Evolutionary conservation across 202 grass and related monocot genomes (phyloP).

Genomic region (Elaeis oleifera): DNA sequence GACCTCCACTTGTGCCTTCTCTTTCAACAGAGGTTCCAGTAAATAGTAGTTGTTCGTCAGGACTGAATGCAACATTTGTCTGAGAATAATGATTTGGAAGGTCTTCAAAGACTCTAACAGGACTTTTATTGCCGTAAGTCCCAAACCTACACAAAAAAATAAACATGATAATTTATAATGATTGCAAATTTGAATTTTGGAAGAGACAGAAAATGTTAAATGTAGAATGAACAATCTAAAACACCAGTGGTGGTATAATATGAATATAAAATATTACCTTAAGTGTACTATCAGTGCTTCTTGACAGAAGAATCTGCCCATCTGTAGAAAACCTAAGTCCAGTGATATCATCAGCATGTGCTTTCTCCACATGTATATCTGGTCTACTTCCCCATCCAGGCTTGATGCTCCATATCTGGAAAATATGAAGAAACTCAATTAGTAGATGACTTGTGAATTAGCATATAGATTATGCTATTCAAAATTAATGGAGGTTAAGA

Average conservation of each 20-base stretch:
- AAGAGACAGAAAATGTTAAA: neutral
- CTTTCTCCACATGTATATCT: constrained; percentile 78
- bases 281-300: constrained; percentile 88
- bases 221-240: constrained; percentile 6
- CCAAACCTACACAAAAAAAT: constrained; percentile 59
- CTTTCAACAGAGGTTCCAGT: constrained; percentile 95
- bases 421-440: constrained; percentile 5
- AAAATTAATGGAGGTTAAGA: too few species aligned
- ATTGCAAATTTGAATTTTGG: neutral
- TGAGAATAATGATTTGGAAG: constrained; percentile 81
- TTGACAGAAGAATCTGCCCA: constrained; percentile 83
- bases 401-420: constrained; percentile 90
- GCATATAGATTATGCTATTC: too few species aligned
- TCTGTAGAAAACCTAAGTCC: constrained; percentile 94
- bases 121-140: constrained; percentile 70
- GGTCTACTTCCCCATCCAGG: constrained; percentile 98
- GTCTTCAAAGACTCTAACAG: constrained; percentile 80
- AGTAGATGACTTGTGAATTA: constrained; percentile 15
- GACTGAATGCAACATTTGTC: constrained; percentile 81
- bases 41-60: constrained; percentile 86
- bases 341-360: constrained; percentile 89
- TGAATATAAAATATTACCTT: constrained; percentile 45
- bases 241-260: too few species aligned
- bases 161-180: neutral
- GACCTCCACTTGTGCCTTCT: constrained; percentile 64